Evolutionary conservation across 768 basidiomycete genomes (phyloP).

Genomic region (Mycena vitilis): DNA sequence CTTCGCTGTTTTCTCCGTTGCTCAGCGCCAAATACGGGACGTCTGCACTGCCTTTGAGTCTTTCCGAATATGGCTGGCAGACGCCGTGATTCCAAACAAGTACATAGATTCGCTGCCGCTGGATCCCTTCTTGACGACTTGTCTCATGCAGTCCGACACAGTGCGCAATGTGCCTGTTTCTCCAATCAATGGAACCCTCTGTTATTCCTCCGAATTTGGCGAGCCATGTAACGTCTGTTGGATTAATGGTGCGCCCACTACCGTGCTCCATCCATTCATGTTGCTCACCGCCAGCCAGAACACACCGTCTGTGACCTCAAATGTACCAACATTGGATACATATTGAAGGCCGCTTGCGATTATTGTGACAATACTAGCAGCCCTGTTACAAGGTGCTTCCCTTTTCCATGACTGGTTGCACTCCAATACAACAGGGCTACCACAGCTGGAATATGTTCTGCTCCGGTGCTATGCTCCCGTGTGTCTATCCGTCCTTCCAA

Average conservation of each 20-base stretch:
- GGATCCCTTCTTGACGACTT: not conserved
- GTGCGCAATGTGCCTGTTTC: not conserved
- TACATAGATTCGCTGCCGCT: conserved; percentile 12
- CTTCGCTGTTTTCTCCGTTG: not conserved
- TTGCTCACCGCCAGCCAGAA: conserved; percentile 1
- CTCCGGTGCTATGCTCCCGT: not conserved
- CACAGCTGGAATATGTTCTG: conserved; percentile 15
- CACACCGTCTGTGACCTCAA: too few relatives aligned
- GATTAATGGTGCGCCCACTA: not conserved
- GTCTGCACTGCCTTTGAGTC: conserved; percentile 11
- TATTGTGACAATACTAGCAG: too few relatives aligned
- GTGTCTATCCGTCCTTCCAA: not conserved
- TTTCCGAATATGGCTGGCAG: conserved; percentile 26
- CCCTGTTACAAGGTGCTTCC: not conserved
- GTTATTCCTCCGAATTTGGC: too few relatives aligned
- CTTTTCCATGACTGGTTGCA: too few relatives aligned
- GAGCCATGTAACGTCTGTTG: too few relatives aligned
- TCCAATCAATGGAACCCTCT: too few relatives aligned
- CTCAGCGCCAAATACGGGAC: not conserved
- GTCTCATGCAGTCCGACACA: conserved; percentile 21
- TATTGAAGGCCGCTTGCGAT: conserved; percentile 12
- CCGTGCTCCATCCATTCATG: not conserved
- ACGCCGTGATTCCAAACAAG: conserved; percentile 31
- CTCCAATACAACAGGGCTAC: not conserved
- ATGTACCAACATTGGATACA: conserved; percentile 15